Base-by-base conservation (phyloP, 352 stramenopile species). In the Phytophthora brassicae region DNA sequence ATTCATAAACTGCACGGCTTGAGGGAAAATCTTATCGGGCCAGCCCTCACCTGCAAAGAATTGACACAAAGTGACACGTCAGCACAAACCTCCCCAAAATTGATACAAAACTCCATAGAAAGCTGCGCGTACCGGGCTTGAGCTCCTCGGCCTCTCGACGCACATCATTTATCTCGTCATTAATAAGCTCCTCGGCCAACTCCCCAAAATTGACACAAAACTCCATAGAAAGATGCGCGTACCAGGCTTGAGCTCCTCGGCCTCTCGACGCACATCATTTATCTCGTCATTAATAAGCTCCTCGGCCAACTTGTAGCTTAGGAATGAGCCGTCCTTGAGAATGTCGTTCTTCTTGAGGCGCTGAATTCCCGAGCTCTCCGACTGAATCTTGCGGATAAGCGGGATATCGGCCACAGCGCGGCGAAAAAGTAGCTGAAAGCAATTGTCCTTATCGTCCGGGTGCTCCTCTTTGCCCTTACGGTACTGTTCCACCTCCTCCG, bases 1-100 rank as follows among this genome's bases (percentile, higher is more conserved):
- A 39, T 91, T 94, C 83, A 94, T 89, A 73, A 92, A 94, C 74
- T 92, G 83, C 66, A 94, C 86, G 17, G 86, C 86, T 73, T 94
- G 83, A 19, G 86, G 81, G 73, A 94, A 94, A 49, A 94, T 94
- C 72, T 85, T 88, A 72, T 94, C 86, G 17, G 83, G 80, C 86
- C 86, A 94, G 50, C 83, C 83, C 67, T 94, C 83, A 57, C 82
- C 83, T 92, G 42, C 13, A 47, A 19, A 52, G 39, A 16, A 66
- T 29, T 44, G 2, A 41, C 4, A 31, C 4, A 38, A 42, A 42
- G 20, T 14, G 38, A 57, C 20, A 44, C 29, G 35, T 41, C 35
- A 41, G 35, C 26, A 8, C 23, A 31, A 68, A 19, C 4, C 24
- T 28, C 13, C 23, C n/a, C n/a, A n/a, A n/a, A n/a, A n/a, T n/a